Percentiles rank a stretch among this genome's conserved stretches.
These are phyloP conservation scores for Phytophthora quininea DNA, from an alignment of 352 stramenopile genomes.

Conservation along the genomic window DNA sequence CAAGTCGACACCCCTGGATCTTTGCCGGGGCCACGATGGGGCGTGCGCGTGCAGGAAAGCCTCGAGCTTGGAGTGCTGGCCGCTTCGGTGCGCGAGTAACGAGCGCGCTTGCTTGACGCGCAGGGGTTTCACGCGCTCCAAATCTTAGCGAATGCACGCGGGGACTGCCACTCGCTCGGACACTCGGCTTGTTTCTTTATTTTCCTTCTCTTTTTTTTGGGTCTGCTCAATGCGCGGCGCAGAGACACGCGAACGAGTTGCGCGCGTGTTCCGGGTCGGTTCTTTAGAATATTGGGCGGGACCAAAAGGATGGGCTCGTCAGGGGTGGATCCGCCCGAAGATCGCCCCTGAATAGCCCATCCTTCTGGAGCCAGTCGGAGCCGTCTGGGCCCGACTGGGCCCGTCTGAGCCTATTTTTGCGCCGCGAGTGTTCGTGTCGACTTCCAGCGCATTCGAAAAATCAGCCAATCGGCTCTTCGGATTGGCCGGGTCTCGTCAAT, in stretches of 20 bases:
- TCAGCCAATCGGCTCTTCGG: too few species aligned
- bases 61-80: conserved; percentile 6
- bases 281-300: neutral
- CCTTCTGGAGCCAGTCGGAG: too few species aligned
- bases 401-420: too few species aligned
- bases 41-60: conserved; percentile 23
- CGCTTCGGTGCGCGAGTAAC: conserved; percentile 15
- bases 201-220: conserved; percentile 39
- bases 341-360: too few species aligned
- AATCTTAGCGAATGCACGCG: conserved; percentile 34
- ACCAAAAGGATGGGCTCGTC: neutral
- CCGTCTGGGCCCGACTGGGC: too few species aligned
- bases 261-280: neutral
- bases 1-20: neutral
- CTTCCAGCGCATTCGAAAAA: too few species aligned
- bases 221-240: conserved; percentile 17
- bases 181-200: conserved; percentile 18
- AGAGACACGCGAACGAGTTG: neutral
- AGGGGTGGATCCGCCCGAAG: too few species aligned
- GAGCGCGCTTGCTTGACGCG: neutral
- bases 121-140: conserved; percentile 22
- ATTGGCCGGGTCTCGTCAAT: too few species aligned
- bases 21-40: neutral
- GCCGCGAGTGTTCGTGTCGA: too few species aligned
- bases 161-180: conserved; percentile 18